Conservation (phyloP, 768 basidiomycete genomes). For the Sarcomyxa edulis region DNA sequence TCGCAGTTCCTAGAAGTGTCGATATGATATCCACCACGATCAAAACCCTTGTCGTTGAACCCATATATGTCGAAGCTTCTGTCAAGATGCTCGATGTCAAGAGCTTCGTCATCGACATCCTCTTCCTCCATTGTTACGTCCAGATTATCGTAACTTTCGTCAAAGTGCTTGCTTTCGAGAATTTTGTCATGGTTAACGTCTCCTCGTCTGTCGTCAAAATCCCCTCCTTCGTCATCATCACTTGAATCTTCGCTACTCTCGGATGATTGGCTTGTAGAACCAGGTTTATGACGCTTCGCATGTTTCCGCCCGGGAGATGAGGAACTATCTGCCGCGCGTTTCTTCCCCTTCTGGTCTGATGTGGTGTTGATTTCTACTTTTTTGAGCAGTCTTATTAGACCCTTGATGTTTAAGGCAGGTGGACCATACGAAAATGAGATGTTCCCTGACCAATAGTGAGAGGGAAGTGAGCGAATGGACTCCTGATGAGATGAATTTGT, state of each 20-base stretch:
- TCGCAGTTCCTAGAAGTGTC: neutral
- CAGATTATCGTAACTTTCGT: neutral
- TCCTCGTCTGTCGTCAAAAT: neutral
- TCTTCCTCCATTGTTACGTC: too few species aligned
- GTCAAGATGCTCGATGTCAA: neutral
- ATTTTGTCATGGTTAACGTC: neutral
- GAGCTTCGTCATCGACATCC: too few species aligned
- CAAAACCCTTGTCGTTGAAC: too few species aligned
- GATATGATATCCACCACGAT: too few species aligned
- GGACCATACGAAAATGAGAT: neutral
- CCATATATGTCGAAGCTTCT: too few species aligned
- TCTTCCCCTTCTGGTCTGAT: too few species aligned
- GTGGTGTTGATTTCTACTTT: neutral
- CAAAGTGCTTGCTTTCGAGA: neutral
- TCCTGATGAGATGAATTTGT: constrained; percentile 9
- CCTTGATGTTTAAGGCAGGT: neutral
- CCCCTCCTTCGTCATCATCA: neutral
- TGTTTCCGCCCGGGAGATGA: neutral
- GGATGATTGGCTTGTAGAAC: neutral
- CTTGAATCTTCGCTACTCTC: neutral
- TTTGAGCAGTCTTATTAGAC: neutral
- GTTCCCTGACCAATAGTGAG: neutral
- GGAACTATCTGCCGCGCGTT: neutral
- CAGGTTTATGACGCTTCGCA: neutral
- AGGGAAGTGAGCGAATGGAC: constrained; percentile 8